Evolutionary conservation across 2,329 filamentous ascomycete genomes (phyloP).

Genomic region (Cyphellophora attinorum): DNA sequence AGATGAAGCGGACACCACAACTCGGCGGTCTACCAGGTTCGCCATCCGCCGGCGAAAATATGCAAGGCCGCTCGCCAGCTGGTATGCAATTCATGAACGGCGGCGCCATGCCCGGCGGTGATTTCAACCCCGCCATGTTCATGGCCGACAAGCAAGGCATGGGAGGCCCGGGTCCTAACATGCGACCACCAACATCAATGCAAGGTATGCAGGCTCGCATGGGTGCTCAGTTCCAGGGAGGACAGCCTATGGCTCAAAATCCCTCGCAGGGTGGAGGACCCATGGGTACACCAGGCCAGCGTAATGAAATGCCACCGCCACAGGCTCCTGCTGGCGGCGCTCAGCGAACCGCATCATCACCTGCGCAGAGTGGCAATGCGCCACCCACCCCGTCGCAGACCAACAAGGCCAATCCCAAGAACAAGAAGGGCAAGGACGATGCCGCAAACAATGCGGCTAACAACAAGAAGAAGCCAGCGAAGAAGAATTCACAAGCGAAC

Average conservation of each 20-base stretch:
- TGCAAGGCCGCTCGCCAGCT: slow-evolving; percentile 53
- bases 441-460: background rate
- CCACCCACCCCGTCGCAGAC: slow-evolving; percentile 53
- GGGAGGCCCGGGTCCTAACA: slow-evolving; percentile 37
- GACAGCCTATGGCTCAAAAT: slow-evolving; percentile 40
- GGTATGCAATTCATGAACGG: slow-evolving; percentile 45
- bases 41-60: slow-evolving; percentile 46
- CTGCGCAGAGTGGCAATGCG: slow-evolving; percentile 35
- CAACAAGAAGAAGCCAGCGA: slow-evolving; percentile 34
- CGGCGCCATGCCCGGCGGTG: slow-evolving; percentile 33
- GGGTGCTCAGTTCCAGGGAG: slow-evolving; percentile 24
- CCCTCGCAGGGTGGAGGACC: slow-evolving; percentile 30
- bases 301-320: slow-evolving; percentile 42
- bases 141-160: slow-evolving; percentile 34
- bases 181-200: slow-evolving; percentile 48
- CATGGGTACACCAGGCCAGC: slow-evolving; percentile 49
- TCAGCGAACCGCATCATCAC: slow-evolving; percentile 33
- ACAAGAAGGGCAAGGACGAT: slow-evolving; percentile 49
- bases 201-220: slow-evolving; percentile 37
- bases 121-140: slow-evolving; percentile 29
- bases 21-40: slow-evolving; percentile 48
- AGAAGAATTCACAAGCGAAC: slow-evolving; percentile 31
- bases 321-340: slow-evolving; percentile 33
- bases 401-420: slow-evolving; percentile 50
- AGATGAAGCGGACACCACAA: slow-evolving; percentile 55